These are phyloP conservation scores for Solanum bulbocastanum DNA, from an alignment of 257 asterid genomes.

Conservation along the genomic window DNA sequence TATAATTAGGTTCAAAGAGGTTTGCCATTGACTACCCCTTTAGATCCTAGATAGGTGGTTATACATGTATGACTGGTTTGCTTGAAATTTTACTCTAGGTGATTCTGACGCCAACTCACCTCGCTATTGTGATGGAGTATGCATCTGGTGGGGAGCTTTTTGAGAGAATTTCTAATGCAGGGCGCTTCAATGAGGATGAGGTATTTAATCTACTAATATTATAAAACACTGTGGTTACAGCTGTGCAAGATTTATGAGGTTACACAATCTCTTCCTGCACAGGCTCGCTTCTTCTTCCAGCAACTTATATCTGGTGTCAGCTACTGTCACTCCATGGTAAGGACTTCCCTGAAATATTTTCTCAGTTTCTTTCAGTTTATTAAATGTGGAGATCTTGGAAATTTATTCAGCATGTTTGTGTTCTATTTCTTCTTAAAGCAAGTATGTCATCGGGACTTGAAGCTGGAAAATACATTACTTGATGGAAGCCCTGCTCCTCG, in stretches of 20 bases:
- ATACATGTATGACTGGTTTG: not conserved
- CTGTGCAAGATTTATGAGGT: not conserved
- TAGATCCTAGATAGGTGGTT: not conserved
- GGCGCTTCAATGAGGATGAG: conserved; percentile 92
- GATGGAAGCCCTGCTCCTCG: conserved; percentile 94
- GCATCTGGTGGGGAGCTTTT: conserved; percentile 95
- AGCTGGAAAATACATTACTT: conserved; percentile 79
- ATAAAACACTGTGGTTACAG: not conserved
- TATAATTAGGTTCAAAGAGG: conserved; percentile 80
- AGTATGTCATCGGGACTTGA: conserved; percentile 87
- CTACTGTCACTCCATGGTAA: conserved; percentile 84
- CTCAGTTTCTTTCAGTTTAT: not conserved
- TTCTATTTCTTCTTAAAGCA: conserved; percentile 37
- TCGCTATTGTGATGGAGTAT: conserved; percentile 91
- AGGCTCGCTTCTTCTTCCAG: conserved; percentile 92
- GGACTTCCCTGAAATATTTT: not conserved
- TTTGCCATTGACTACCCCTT: conserved; percentile 8
- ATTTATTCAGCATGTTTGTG: not conserved
- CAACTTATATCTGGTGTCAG: conserved; percentile 95
- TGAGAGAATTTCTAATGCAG: conserved; percentile 76
- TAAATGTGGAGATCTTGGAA: not conserved
- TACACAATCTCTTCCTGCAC: conserved; percentile 2
- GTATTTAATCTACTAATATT: conserved; percentile 19
- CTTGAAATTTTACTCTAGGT: conserved; percentile 32
- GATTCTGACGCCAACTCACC: conserved; percentile 79